Base-by-base conservation (phyloP, 352 stramenopile species). In the Phytophthora pluvialis region DNA sequence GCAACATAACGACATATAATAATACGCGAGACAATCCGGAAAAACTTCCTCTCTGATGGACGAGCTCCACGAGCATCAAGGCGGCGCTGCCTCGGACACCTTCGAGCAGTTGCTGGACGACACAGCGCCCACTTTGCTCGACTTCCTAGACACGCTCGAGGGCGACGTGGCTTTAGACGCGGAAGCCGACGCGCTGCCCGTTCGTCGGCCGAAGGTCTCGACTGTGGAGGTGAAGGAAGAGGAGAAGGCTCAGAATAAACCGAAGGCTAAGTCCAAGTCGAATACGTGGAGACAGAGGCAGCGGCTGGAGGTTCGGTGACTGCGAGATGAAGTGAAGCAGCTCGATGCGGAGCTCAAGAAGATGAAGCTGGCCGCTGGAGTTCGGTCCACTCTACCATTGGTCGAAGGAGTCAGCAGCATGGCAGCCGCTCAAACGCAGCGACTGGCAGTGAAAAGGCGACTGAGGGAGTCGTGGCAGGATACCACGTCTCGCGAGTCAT, bases 201-300 rank as follows among this genome's bases (percentile, higher is more conserved):
- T n/a, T n/a, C n/a, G n/a, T n/a, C n/a, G n/a, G n/a, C 45, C 29
- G 13, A 31, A 33, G 29, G 4, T 31, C 7, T 21, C 58, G 21
- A 36, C 18, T 16, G 32, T 48, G 21, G 40, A 51, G 9, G 33
- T 12, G 26, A 32, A 43, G 40, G 21, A 21, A 25, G 6, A 32
- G n/a, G n/a, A n/a, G n/a, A n/a, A n/a, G n/a, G n/a, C n/a, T 18
- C n/a, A 62, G 25, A 60, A 26, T 21, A 53, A 49, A 39, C 15
- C 26, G 6, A 53, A 46, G n/a, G 2, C 39, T 3, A 69, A 60
- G 46, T 56, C 54, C 15, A 70, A 65, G 25, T 66, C 63, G 21
- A 72, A 72, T 15, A 72, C 49, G 10, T 72, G 64, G 64, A 44
- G 56, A 33, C 57, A 72, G 18, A 42, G 57, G 1, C 56, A 59